Evolutionary conservation across 257 asterid genomes (phyloP), one percentile per base, ranked within the genome.

Genomic region (Solanum tarapatanum): DNA sequence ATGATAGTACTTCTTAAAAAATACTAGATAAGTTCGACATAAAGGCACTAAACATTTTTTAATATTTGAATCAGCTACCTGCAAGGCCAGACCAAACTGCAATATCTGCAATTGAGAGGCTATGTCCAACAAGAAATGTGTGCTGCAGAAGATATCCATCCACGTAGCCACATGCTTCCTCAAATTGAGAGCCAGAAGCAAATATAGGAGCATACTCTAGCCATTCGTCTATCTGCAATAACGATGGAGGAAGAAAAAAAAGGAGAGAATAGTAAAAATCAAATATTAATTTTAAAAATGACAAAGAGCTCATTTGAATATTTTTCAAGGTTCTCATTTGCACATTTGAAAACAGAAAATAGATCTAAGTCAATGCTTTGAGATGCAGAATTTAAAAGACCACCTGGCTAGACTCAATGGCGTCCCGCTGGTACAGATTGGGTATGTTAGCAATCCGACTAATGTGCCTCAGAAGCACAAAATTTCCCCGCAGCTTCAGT

Each of bases 51-150:
- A 16, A 73, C 3, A 21, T 33, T 11, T 45, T 33, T 73, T 11
- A n/a, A 48, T n/a, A 43, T 45, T 48, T 5, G 45, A 73, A 41
- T 72, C 74, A 73, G 8, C 88, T 91, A 95, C 99, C 98, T 58
- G 98, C 97, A 88, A 97, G 99, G 90, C 93, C 94, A 73, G 93
- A 91, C 99, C 99, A 97, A 85, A 97, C 89, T 36, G 98, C 93
- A 28, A 94, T 91, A 91, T 97, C 99, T 13, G 99, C 99, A 79
- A 97, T 91, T 8, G 99, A 94, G 84, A 97, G 84, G 66, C 89
- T 86, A 88, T 91, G 86, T 82, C 97, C 98, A 45, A 93, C 98
- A 35, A 97, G 90, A 87, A 95, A 92, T 11, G 99, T 95, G 48
- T 83, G 88, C 33, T 91, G 94, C 90, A 91, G 90, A 62, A 97